Percentiles rank a stretch among this genome's conserved stretches.
Evolutionary conservation across 2,329 filamentous ascomycete species (phyloP).

Genomic region (Chalaropsis thielavioides): DNA sequence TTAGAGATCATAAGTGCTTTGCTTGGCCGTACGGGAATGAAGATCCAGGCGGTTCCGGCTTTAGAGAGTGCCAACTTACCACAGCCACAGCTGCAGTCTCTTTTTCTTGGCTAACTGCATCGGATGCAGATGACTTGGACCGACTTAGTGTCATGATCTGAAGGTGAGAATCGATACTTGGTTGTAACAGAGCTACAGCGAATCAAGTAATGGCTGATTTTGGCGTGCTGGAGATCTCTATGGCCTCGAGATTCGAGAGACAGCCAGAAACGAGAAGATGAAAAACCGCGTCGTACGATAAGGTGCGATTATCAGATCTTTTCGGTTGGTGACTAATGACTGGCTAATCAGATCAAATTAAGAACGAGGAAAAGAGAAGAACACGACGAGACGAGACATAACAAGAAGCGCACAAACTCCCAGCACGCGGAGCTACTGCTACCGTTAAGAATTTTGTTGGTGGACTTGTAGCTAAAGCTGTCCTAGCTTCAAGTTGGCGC

Average conservation of each 20-base stretch:
- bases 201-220: neutral
- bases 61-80: neutral
- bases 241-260: neutral
- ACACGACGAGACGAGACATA: neutral
- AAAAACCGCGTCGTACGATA: neutral
- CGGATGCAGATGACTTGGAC: neutral
- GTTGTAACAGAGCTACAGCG: slow-evolving; percentile 4
- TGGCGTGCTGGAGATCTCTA: too few relatives aligned
- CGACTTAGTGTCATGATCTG: neutral
- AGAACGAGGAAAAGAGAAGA: slow-evolving; percentile 5
- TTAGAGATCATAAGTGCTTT: neutral
- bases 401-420: neutral
- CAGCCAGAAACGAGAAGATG: too few relatives aligned
- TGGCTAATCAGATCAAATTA: slow-evolving; percentile 4
- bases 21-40: too few relatives aligned
- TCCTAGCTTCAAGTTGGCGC: too few relatives aligned
- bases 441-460: too few relatives aligned
- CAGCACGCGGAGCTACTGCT: too few relatives aligned
- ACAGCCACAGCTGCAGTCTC: neutral
- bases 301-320: slow-evolving; percentile 1
- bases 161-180: neutral
- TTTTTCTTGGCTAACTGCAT: neutral
- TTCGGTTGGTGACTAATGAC: neutral
- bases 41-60: too few relatives aligned
- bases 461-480: too few relatives aligned